Percentiles rank a stretch among this genome's conserved stretches.
phyloP scores from a whole-genome alignment of 2,329 filamentous ascomycete genomes.

The Pyrenochaeta sp. region DNA sequence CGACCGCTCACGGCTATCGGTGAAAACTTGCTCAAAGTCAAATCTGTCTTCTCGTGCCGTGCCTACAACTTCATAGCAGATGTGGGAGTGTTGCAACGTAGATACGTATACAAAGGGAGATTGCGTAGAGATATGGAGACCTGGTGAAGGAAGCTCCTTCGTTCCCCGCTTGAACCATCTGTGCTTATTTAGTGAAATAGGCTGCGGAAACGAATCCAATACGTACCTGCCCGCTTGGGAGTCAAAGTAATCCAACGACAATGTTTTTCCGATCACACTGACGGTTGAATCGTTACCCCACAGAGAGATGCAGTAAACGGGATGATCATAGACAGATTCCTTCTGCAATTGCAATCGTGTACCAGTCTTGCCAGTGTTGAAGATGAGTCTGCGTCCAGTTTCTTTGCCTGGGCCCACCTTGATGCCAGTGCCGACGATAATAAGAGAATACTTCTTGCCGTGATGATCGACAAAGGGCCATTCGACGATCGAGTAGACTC shows the following conservation, averaged over 20 bases:
- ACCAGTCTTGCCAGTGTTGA: constrained; percentile 33
- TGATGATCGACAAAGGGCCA: constrained; percentile 67
- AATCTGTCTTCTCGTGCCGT: constrained; percentile 37
- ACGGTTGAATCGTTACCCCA: constrained; percentile 35
- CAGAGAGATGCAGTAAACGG: constrained; percentile 43
- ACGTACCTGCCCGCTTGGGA: constrained; percentile 28
- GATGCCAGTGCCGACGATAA: constrained; percentile 65
- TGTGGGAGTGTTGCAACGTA: constrained; percentile 62
- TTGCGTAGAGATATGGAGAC: constrained; percentile 59
- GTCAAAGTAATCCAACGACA: constrained; percentile 42
- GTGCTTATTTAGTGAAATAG: constrained; percentile 3
- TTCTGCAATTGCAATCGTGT: constrained; percentile 64
- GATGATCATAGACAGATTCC: constrained; percentile 36
- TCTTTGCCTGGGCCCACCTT: constrained; percentile 24
- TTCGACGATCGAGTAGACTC: constrained; percentile 68
- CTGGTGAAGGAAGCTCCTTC: constrained; percentile 57
- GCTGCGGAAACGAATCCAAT: neutral
- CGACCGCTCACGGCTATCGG: constrained; percentile 38
- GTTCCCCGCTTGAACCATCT: constrained; percentile 53
- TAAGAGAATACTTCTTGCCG: constrained; percentile 67
- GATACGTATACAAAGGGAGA: constrained; percentile 62
- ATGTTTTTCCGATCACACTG: constrained; percentile 34
- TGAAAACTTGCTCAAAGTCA: constrained; percentile 37
- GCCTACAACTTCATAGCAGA: constrained; percentile 55
- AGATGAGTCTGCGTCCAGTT: constrained; percentile 39